Evolutionary conservation across 768 basidiomycete species (phyloP).

Genomic region (Dendrothele bispora): DNA sequence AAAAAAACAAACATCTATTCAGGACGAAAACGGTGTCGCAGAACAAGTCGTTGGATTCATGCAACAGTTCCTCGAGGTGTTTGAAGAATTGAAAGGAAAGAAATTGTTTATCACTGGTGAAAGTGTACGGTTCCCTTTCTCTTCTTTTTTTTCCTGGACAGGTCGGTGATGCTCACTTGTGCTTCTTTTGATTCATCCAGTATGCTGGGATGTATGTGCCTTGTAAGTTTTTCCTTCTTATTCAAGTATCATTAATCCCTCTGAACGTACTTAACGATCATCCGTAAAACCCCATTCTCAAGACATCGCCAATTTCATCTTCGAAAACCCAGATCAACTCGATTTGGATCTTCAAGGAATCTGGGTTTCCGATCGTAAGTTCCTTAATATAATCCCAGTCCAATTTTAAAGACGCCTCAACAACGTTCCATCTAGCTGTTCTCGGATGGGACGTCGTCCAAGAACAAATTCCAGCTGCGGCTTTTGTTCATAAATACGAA

Average conservation of each 20-base stretch:
- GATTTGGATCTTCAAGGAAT: slow-evolving; percentile 65
- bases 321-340: slow-evolving; percentile 50
- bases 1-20: too few species aligned
- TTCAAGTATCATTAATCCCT: background rate
- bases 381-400: background rate
- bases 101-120: slow-evolving; percentile 72
- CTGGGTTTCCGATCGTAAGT: slow-evolving; percentile 73
- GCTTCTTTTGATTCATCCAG: slow-evolving; percentile 21
- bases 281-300: background rate
- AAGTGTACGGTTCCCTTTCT: slow-evolving; percentile 50
- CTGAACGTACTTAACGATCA: background rate
- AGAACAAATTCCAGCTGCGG: slow-evolving; percentile 67
- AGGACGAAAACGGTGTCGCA: slow-evolving; percentile 52
- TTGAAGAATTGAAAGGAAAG: slow-evolving; percentile 71
- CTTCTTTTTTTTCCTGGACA: background rate
- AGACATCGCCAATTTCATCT: slow-evolving; percentile 81
- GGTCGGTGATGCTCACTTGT: background rate
- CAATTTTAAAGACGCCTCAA: background rate
- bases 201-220: slow-evolving; percentile 57
- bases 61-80: slow-evolving; percentile 75
- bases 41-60: slow-evolving; percentile 59
- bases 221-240: slow-evolving; percentile 32
- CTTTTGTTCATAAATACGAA: slow-evolving; percentile 72
- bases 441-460: slow-evolving; percentile 67
- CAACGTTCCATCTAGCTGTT: slow-evolving; percentile 36